Conservation (phyloP, 345 rosid species). For the thale cress (Arabidopsis thaliana) region TAIR10.1 NC_003074.8:19859501-19860000, state of each 20-base stretch:
- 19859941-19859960: slow-evolving; percentile 33
- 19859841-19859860: slow-evolving; percentile 18
- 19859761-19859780: slow-evolving; percentile 13
- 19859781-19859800: slow-evolving; percentile 20
- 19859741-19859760: slow-evolving; percentile 5
- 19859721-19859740: neutral
- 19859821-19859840: slow-evolving; percentile 9
- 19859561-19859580: neutral
- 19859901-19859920: slow-evolving; percentile 18
- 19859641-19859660: neutral
- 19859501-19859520: neutral
- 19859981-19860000: slow-evolving; percentile 57
- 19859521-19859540: neutral
- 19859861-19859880: slow-evolving; percentile 6
- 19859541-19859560: neutral
- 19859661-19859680: slow-evolving; percentile 8
- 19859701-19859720: neutral
- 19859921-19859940: slow-evolving; percentile 25
- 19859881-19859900: slow-evolving; percentile 8
- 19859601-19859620: slow-evolving; percentile 5
- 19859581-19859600: neutral
- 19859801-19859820: slow-evolving; percentile 20
- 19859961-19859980: slow-evolving; percentile 49
- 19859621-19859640: neutral
- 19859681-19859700: neutral